Evolutionary conservation across 768 basidiomycete species (phyloP), one percentile per base, ranked within the genome.

Genomic region (Gautieria morchelliformis): DNA sequence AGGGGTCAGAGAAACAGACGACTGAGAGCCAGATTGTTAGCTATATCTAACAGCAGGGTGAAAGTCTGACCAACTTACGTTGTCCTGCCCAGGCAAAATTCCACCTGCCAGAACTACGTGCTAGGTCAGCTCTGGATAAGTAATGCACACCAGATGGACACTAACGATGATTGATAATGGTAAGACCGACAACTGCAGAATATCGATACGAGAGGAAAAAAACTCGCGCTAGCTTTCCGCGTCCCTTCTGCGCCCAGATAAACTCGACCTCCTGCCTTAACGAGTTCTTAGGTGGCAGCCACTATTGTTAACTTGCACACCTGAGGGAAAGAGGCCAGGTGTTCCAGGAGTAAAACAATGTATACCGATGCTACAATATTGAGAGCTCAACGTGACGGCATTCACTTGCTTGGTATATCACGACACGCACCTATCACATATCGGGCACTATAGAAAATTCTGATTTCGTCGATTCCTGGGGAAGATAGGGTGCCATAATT

Each of bases 181-280:
- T 49, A 35, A 50, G 37, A 7, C 56, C 56, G 19, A 8, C 46
- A 17, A 57, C 12, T n/a, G 56, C 15, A 30, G 46, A 49, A 50
- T 57, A 57, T 2, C 56, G 56, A 20, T 40, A 57, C 5, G 37
- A 27, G 19, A 57, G 35, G 30, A 57, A 57, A 15, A 30, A 42
- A 5, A 57, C 9, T 20, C 47, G 27, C 45, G 37, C 56, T 35
- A 57, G 11, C 19, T 49, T 49, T 6, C 45, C 32, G 12, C 47
- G 33, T 20, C 47, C 45, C 27, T 57, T 57, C 27, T 27, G 27
- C 27, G 27, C 27, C 56, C 56, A 57, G 20, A 57, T 24, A 45
- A 30, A 55, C 22, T 57, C 56, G 48, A 57, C 27, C 47, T 57
- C 56, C 56, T 57, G 27, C 35, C 5, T 5, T 45, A 27, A 45